Evolutionary conservation across 192 early-diverging fungal genomes (phyloP), one percentile per base, ranked within the genome.

Genomic region (Coemansia sp.): DNA sequence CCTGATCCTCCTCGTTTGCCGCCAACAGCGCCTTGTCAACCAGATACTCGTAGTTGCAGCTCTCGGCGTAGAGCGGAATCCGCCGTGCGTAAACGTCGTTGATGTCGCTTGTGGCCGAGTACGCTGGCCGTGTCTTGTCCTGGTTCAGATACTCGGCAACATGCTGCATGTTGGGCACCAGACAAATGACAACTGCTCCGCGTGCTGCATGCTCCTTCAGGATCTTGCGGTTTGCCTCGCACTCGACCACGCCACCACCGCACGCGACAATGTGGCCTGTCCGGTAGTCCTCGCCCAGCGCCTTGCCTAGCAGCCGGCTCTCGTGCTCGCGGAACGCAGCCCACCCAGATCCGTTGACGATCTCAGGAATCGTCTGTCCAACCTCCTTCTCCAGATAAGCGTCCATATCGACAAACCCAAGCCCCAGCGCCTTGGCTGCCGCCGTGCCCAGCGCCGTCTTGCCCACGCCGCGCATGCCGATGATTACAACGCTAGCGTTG

Each of bases 381-480:
- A 92, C 80, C 4, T 76, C 75, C 15, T 65, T 52, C 76, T 95
- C 95, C 63, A 99, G 84, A 69, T 94, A 87, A 13, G 83, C 77
- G 81, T 99, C 97, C 67, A 96, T 86, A 73, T 99, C 97, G 15
- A 97, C 79, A 71, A 97, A 97, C n/a, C 76, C 64, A 0, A 89
- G 88, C 1, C 84, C 81, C 37, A 98, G 76, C 0, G 74, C 66
- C 23, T 72, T 80, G 4, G 96, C 93, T 13, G 89, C 91, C 26
- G 86, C 85, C 54, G 81, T 85, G 38, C 95, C 95, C 65, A 95
- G 86, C 6, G 91, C 87, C 0, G 95, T 94, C 81, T 99, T 99
- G 58, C 97, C 97, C 6, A 89, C 95, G n/a, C 96, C 97, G 66
- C 97, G 91, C 97, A 99, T 99, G 47, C 97, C 97, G 70, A 99